phyloP scores from a whole-genome alignment of 1,284 basidiomycete species.

The Rhodotorula sp. region DNA sequence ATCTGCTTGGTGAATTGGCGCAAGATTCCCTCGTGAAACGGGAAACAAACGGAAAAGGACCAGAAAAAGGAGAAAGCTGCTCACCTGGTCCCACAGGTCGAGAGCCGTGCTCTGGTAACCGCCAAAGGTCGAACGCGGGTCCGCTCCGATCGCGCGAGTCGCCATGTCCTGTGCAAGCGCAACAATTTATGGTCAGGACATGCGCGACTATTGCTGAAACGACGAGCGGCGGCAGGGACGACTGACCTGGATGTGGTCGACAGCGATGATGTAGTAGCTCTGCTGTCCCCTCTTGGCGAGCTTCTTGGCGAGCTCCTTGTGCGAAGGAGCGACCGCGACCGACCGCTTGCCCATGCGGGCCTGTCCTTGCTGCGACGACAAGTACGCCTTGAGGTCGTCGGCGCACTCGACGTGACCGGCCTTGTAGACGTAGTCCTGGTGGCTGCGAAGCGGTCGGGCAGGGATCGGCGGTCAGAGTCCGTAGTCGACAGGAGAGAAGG shows the following conservation, averaged over 20 bases:
- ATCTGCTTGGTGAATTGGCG: no score
- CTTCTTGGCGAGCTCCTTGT: slow-evolving; percentile 25
- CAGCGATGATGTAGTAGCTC: slow-evolving; percentile 32
- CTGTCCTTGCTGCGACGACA: slow-evolving; percentile 14
- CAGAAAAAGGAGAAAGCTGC: background rate
- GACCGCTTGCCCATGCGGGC: slow-evolving; percentile 20
- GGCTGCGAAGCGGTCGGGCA: background rate
- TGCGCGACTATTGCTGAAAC: background rate
- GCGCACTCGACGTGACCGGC: slow-evolving; percentile 33
- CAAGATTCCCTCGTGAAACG: no score
- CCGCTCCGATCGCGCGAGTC: slow-evolving; percentile 31
- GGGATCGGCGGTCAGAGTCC: background rate
- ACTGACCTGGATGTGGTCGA: slow-evolving; percentile 30
- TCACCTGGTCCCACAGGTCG: slow-evolving; percentile 22
- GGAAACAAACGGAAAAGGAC: background rate
- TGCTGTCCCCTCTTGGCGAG: slow-evolving; percentile 19
- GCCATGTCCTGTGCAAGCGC: slow-evolving; percentile 25
- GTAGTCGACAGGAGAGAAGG: background rate
- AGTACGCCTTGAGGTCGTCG: slow-evolving; percentile 27
- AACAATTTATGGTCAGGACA: no score
- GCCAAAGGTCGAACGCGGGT: slow-evolving; percentile 14
- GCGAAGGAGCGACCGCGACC: slow-evolving; percentile 1
- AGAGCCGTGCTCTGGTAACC: slow-evolving; percentile 33
- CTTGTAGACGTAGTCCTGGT: slow-evolving; percentile 23
- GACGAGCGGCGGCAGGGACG: background rate